Conservation (phyloP, 2,329 filamentous ascomycete species). For the Nakataea oryzae region DNA sequence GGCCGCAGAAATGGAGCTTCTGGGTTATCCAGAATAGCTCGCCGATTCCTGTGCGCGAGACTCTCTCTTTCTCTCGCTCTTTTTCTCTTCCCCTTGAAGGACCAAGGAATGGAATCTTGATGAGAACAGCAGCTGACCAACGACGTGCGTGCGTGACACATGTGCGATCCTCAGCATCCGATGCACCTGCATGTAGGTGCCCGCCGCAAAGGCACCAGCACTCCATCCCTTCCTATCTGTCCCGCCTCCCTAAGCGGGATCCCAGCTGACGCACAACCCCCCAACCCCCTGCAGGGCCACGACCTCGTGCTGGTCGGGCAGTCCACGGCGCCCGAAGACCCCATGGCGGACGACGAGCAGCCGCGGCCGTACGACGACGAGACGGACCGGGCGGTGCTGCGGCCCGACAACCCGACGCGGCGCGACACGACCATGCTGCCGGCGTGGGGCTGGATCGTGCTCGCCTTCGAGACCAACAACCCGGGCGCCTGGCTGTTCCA, state of each 20-base stretch:
- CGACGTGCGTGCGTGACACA: background rate
- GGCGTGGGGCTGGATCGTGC: conserved; percentile 6
- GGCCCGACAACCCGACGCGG: background rate
- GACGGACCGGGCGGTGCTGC: background rate
- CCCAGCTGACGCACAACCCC: conserved; percentile 20
- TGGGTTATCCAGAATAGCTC: conserved; percentile 17
- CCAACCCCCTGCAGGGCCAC: conserved; percentile 27
- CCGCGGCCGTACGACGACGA: conserved; percentile 8
- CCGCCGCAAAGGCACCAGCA: conserved; percentile 9
- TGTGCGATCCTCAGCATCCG: conserved; percentile 20
- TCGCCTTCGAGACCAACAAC: conserved; percentile 2
- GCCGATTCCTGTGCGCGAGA: conserved; percentile 4
- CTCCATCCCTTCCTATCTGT: background rate
- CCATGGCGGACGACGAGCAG: conserved; percentile 6
- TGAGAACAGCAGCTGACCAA: background rate
- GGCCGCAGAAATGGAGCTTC: conserved; percentile 19
- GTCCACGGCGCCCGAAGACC: conserved; percentile 11
- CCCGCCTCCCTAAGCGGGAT: conserved; percentile 7
- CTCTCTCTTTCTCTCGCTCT: background rate
- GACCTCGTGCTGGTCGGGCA: conserved; percentile 27
- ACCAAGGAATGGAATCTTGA: too few relatives aligned
- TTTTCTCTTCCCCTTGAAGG: too few relatives aligned
- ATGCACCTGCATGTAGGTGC: conserved; percentile 22
- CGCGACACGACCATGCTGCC: conserved; percentile 2
- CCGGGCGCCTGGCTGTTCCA: conserved; percentile 5